Percentiles rank a stretch among this genome's conserved stretches.
Evolutionary conservation across 2,329 filamentous ascomycete genomes (phyloP).

Genomic region (Exophiala xenobiotica): DNA sequence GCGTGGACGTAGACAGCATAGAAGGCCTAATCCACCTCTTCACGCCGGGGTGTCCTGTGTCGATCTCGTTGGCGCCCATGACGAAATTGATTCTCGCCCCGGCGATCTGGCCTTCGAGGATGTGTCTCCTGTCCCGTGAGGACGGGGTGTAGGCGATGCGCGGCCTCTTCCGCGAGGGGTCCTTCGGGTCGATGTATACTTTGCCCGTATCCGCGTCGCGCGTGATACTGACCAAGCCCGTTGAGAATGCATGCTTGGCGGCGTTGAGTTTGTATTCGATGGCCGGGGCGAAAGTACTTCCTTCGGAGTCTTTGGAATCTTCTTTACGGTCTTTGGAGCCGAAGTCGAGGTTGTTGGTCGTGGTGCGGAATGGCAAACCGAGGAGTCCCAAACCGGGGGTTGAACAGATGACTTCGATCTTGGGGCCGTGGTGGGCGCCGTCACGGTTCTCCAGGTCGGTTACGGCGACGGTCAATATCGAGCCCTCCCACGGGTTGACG

Average conservation of each 20-base stretch:
- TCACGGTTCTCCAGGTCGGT: conserved; percentile 79
- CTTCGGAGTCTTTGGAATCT: not conserved
- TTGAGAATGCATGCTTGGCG: conserved; percentile 67
- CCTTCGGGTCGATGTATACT: conserved; percentile 72
- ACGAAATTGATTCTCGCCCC: conserved; percentile 75
- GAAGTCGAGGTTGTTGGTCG: no score
- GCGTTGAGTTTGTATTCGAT: conserved; percentile 70
- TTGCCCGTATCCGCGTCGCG: conserved; percentile 74
- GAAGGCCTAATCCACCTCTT: conserved; percentile 59
- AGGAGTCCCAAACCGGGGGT: conserved; percentile 16
- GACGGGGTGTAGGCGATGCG: conserved; percentile 70
- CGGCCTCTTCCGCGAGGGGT: conserved; percentile 64
- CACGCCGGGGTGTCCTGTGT: conserved; percentile 61
- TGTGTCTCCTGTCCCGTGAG: conserved; percentile 68
- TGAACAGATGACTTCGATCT: conserved; percentile 65
- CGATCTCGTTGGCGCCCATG: conserved; percentile 77
- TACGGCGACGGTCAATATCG: conserved; percentile 76
- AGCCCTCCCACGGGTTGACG: conserved; percentile 51
- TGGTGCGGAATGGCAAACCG: conserved; percentile 59
- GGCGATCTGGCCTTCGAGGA: conserved; percentile 69
- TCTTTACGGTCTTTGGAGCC: no score
- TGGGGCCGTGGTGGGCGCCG: conserved; percentile 74
- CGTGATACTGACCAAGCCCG: conserved; percentile 69
- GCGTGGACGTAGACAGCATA: no score
- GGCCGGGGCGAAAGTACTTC: conserved; percentile 42